Evolutionary conservation across 108 stramenopile species (phyloP), one percentile per base, ranked within the genome.

Genomic region (Nitzschia sp.): DNA sequence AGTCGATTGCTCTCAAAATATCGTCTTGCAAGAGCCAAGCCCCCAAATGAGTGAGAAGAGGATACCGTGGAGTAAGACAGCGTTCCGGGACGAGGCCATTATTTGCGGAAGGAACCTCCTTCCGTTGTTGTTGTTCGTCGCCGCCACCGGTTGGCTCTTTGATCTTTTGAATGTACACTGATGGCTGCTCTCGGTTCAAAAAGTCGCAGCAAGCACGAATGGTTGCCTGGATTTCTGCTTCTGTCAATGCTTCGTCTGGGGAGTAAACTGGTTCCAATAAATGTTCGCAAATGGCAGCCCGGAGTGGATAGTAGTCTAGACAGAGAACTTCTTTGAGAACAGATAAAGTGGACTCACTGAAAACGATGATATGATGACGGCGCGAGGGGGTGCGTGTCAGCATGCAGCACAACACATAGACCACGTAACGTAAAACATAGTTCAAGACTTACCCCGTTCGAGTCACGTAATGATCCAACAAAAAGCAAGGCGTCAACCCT

Each of bases 261-360:
- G 36, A 60, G 46, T 65, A 46, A 2, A 64, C 27, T 16, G 54
- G n/a, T 34, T 73, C 57, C 16, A 73, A 22, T 26, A 65, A 22
- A 3, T 65, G 63, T 27, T 63, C 52, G 38, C 72, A 73, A 33
- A 73, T 58, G 33, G 27, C 38, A n/a, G 72, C 63, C 30, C 72
- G 41, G 4, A 73, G 72, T 32, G 63, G 25, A 34, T 65, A 73
- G 29, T 41, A 46, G 30, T 58, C 32, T 54, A 73, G 55, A 17
- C 25, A 32, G 1, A 46, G 53, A 8, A 34, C 31, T 36, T 64
- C 63, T 33, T 65, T 63, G 21, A 65, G 30, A 2, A 66, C 52
- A 3, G 19, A 34, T 15, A 73, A 2, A 41, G 48, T 50, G 34
- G 71, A 53, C 8, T 54, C 62, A 25, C 72, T 29, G 27, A 6